Evolutionary conservation across 2,329 filamentous ascomycete species (phyloP).

Genomic region (Lachnellula cervina): DNA sequence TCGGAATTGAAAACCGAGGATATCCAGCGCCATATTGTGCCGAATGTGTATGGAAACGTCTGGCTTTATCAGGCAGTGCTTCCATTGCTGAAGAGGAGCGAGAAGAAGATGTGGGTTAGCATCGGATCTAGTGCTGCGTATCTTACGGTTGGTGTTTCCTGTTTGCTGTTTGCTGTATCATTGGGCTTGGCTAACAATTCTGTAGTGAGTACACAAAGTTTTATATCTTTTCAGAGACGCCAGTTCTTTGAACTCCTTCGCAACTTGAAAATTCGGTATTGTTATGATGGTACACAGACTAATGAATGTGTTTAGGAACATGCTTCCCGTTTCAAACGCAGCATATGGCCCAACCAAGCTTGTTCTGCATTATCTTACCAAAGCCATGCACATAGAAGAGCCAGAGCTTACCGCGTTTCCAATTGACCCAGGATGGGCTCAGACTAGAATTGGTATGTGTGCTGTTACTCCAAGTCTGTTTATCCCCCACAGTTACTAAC

Average conservation of each 20-base stretch:
- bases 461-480: no score
- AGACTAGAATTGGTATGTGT: conserved; percentile 10
- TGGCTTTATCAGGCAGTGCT: conserved; percentile 31
- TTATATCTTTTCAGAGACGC: no score
- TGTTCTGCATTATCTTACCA: conserved; percentile 31
- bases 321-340: conserved; percentile 19
- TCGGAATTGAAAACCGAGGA: conserved; percentile 30
- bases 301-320: conserved; percentile 6
- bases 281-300: neutral
- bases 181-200: no score
- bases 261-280: no score
- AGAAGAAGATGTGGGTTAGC: conserved; percentile 30
- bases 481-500: neutral
- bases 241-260: no score
- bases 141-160: conserved; percentile 1
- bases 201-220: no score
- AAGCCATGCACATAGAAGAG: conserved; percentile 24
- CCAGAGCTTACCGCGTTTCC: conserved; percentile 21
- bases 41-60: conserved; percentile 31
- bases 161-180: neutral
- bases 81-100: conserved; percentile 30
- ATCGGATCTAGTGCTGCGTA: conserved; percentile 25
- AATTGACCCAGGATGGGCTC: conserved; percentile 15
- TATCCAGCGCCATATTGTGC: conserved; percentile 22
- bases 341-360: conserved; percentile 32